Conservation (phyloP, 2,329 filamentous ascomycete species). For the Lachnellula hyalina region DNA sequence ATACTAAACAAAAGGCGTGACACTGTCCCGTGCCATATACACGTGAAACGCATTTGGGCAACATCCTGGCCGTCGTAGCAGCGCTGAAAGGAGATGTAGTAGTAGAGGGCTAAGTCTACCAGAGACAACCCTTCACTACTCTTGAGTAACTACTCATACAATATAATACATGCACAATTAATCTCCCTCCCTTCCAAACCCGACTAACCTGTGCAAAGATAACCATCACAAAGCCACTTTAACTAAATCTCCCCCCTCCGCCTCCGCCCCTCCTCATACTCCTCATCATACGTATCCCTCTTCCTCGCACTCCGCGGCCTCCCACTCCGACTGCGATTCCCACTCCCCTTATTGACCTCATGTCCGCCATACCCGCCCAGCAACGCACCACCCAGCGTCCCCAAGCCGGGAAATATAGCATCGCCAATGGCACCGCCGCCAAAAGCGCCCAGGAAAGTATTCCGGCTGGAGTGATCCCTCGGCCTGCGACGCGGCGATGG, state of each 20-base stretch:
- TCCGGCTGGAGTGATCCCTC: constrained; percentile 5
- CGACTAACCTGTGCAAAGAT: too few relatives aligned
- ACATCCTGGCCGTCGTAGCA: too few relatives aligned
- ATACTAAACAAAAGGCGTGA: too few relatives aligned
- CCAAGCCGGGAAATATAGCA: constrained; percentile 21
- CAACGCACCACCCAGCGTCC: constrained; percentile 20
- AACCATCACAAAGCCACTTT: too few relatives aligned
- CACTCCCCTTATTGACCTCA: constrained; percentile 6
- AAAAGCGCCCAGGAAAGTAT: constrained; percentile 22
- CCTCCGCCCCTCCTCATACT: constrained; percentile 8
- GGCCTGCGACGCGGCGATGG: neutral
- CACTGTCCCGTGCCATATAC: too few relatives aligned
- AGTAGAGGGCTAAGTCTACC: too few relatives aligned
- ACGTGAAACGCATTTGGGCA: too few relatives aligned
- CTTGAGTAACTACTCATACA: too few relatives aligned
- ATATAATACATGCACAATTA: too few relatives aligned
- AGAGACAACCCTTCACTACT: too few relatives aligned
- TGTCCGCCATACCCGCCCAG: constrained; percentile 18
- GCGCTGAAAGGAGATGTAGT: too few relatives aligned
- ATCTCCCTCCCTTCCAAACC: too few relatives aligned
- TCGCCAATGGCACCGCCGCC: constrained; percentile 20
- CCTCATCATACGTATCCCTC: constrained; percentile 8
- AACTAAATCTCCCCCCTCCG: constrained; percentile 8
- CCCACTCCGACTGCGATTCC: neutral
- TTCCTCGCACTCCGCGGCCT: neutral